A percentile compares a stretch with the other conserved stretches of the same genome.
These are phyloP conservation scores for Cordyceps farinosa DNA, from an alignment of 2,329 filamentous ascomycete genomes.

Conservation along the genomic window DNA sequence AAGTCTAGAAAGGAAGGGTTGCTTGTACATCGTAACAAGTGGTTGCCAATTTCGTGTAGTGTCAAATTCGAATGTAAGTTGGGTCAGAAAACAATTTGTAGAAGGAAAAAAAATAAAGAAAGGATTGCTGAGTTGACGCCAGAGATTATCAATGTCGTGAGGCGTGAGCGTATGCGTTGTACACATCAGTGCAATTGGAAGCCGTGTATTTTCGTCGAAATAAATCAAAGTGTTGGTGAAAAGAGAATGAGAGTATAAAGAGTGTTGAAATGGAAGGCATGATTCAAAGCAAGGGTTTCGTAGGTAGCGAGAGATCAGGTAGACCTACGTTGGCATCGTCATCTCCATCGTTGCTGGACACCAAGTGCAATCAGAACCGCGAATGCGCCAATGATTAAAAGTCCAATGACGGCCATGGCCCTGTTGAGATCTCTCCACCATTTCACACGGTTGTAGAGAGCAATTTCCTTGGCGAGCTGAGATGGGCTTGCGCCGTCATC, in stretches of 20 bases:
- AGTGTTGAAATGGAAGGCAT: not conserved
- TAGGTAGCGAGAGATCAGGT: not conserved
- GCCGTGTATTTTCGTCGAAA: not conserved
- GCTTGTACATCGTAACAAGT: not conserved
- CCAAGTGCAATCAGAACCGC: constrained; percentile 51
- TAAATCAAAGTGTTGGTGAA: not conserved
- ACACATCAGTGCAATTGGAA: not conserved
- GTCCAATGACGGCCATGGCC: constrained; percentile 53
- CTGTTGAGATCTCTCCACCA: constrained; percentile 61
- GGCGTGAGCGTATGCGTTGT: not conserved
- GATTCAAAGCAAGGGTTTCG: not conserved
- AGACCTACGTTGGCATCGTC: not conserved
- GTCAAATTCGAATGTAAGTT: not conserved
- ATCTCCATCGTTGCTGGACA: constrained; percentile 48
- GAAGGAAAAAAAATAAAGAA: constrained; percentile 18
- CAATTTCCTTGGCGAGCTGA: constrained; percentile 39
- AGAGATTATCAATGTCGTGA: constrained; percentile 5
- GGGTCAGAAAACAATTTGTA: constrained; percentile 5
- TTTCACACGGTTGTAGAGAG: constrained; percentile 46
- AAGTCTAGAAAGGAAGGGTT: not conserved
- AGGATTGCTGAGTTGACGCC: constrained; percentile 9
- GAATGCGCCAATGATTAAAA: constrained; percentile 51
- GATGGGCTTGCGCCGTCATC: constrained; percentile 32
- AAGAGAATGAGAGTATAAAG: not conserved
- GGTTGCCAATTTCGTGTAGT: not conserved